Percentiles rank a stretch among this genome's conserved stretches.
Evolutionary conservation across 352 stramenopile genomes (phyloP).

Genomic region (Globisporangium spiculum): DNA sequence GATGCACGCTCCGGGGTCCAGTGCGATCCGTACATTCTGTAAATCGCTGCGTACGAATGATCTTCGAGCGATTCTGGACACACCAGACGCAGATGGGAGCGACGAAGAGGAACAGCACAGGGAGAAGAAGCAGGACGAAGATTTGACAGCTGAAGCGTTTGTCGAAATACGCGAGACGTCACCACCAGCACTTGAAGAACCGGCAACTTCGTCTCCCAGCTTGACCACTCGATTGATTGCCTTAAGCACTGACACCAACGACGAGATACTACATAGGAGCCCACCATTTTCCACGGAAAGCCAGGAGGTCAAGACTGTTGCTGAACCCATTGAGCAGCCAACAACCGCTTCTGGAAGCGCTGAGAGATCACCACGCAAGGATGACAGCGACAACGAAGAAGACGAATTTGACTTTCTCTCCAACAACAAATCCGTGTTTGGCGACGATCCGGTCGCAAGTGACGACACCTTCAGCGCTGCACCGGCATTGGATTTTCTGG

Average conservation of each 20-base stretch:
- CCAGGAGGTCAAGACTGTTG: background rate
- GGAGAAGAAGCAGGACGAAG: background rate
- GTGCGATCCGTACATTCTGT: conserved; percentile 50
- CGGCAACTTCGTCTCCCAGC: background rate
- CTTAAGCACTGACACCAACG: background rate
- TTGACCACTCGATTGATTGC: no score
- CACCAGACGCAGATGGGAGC: background rate
- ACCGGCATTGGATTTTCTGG: conserved; percentile 2
- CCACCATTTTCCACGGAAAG: background rate
- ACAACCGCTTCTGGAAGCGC: background rate
- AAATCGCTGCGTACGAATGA: conserved; percentile 39
- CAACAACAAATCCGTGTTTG: conserved; percentile 17
- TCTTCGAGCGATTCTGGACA: conserved; percentile 24
- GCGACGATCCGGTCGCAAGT: background rate
- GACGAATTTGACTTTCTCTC: conserved; percentile 40
- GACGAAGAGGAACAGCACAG: background rate
- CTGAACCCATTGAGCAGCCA: background rate
- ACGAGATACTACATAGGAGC: background rate
- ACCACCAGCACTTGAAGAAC: background rate
- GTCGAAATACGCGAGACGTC: background rate
- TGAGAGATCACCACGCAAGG: background rate
- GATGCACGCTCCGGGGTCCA: conserved; percentile 38
- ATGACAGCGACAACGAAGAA: conserved; percentile 3
- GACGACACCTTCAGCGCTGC: conserved; percentile 1
- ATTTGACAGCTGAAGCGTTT: background rate